A percentile compares a stretch with the other conserved stretches of the same genome.
Evolutionary conservation across 352 stramenopile species (phyloP).

Genomic region (Pythium brachiatum): DNA sequence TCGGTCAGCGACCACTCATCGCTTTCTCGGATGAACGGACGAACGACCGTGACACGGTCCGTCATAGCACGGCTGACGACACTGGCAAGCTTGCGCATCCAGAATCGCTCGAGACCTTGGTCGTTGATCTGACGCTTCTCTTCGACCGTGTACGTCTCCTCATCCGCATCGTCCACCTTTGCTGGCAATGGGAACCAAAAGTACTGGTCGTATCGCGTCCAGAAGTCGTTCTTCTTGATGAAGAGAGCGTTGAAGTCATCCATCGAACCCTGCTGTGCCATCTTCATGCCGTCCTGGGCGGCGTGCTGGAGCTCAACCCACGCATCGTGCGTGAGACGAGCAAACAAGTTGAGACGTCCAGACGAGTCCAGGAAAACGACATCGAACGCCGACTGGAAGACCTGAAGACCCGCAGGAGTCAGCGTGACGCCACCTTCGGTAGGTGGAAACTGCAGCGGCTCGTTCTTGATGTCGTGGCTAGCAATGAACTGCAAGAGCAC

Average conservation of each 20-base stretch:
- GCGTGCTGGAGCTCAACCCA: slow-evolving; percentile 69
- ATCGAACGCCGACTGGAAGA: slow-evolving; percentile 65
- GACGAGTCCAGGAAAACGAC: slow-evolving; percentile 80
- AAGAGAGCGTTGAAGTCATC: slow-evolving; percentile 81
- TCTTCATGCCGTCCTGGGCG: slow-evolving; percentile 54
- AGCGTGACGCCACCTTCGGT: slow-evolving; percentile 50
- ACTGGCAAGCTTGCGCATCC: slow-evolving; percentile 47
- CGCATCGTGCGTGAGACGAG: slow-evolving; percentile 54
- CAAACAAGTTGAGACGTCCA: slow-evolving; percentile 73
- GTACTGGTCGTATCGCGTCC: slow-evolving; percentile 85
- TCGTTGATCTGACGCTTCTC: slow-evolving; percentile 76
- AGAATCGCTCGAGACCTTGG: slow-evolving; percentile 71
- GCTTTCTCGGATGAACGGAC: slow-evolving; percentile 38
- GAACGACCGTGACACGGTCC: slow-evolving; percentile 64
- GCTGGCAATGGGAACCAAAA: slow-evolving; percentile 68
- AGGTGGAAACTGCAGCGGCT: slow-evolving; percentile 67
- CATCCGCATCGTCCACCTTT: slow-evolving; percentile 50
- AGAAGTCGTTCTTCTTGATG: slow-evolving; percentile 81
- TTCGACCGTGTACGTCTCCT: slow-evolving; percentile 60
- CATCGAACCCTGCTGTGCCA: slow-evolving; percentile 61
- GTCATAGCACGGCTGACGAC: slow-evolving; percentile 59
- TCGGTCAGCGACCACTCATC: slow-evolving; percentile 57
- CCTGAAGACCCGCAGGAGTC: slow-evolving; percentile 61
- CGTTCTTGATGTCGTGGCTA: slow-evolving; percentile 57
- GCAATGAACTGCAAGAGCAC: slow-evolving; percentile 81